Conservation (phyloP, 2,329 filamentous ascomycete species). For the Ophiostoma populinum region DNA sequence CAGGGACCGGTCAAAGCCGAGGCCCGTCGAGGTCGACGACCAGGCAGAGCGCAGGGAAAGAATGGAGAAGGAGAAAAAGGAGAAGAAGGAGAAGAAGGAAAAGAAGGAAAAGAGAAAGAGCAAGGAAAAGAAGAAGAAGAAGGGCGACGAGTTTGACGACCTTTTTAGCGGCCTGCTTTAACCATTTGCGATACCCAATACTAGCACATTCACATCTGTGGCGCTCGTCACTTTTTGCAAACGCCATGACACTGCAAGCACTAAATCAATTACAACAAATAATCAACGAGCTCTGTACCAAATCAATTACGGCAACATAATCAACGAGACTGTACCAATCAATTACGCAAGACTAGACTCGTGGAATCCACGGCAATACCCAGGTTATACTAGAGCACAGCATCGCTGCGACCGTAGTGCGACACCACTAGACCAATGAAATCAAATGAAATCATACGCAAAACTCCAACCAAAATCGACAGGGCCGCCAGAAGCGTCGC, state of each 20-base stretch:
- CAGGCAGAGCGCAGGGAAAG: neutral
- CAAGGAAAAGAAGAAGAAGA: conserved; percentile 21
- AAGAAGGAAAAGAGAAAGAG: conserved; percentile 14
- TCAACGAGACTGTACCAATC: no score
- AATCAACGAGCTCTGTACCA: no score
- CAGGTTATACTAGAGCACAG: no score
- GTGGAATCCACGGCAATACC: no score
- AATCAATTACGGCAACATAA: no score
- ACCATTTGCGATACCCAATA: conserved; percentile 6
- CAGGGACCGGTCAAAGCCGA: no score
- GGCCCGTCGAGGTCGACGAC: neutral
- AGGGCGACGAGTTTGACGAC: conserved; percentile 46
- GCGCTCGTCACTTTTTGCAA: neutral
- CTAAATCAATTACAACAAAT: no score
- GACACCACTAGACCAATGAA: conserved; percentile 4
- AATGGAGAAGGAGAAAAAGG: neutral
- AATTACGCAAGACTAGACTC: no score
- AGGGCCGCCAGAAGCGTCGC: conserved; percentile 5
- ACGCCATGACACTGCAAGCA: no score
- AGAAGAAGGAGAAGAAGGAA: conserved; percentile 6
- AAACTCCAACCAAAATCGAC: conserved; percentile 3
- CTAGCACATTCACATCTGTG: neutral
- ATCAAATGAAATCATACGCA: neutral
- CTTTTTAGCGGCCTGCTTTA: conserved; percentile 46
- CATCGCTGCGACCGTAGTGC: no score